Conservation (phyloP, 352 stramenopile species). For the Phytopythium helicoides region DNA sequence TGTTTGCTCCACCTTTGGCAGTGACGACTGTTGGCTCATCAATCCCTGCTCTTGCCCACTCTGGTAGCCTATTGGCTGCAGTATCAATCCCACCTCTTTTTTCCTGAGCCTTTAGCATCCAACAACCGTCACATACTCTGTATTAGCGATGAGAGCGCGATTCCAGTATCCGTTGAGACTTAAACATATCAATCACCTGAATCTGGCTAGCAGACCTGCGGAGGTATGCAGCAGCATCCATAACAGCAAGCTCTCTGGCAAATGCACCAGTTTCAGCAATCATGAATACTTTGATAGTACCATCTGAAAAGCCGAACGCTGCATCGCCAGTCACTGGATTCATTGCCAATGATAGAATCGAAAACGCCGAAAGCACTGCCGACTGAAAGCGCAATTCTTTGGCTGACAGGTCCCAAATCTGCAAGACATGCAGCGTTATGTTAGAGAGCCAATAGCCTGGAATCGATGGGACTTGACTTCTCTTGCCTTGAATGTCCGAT, state of each 20-base stretch:
- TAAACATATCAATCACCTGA: constrained; percentile 36
- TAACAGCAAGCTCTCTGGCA: constrained; percentile 46
- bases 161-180: no score
- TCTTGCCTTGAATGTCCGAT: constrained; percentile 89
- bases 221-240: constrained; percentile 55
- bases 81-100: background rate
- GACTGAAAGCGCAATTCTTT: constrained; percentile 74
- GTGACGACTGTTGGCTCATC: constrained; percentile 4
- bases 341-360: constrained; percentile 61
- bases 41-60: constrained; percentile 45
- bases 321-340: constrained; percentile 66
- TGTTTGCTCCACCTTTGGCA: background rate
- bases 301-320: constrained; percentile 69
- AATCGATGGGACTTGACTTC: no score
- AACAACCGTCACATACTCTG: background rate
- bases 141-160: no score
- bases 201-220: constrained; percentile 27
- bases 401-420: constrained; percentile 78
- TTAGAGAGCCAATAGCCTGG: background rate
- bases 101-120: background rate
- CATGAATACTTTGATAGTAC: constrained; percentile 56
- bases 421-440: background rate
- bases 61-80: constrained; percentile 57
- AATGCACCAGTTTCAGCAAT: constrained; percentile 34
- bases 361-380: constrained; percentile 67